Evolutionary conservation across 148 eudicot species (phyloP).

Genomic region (Camellia japonica): DNA sequence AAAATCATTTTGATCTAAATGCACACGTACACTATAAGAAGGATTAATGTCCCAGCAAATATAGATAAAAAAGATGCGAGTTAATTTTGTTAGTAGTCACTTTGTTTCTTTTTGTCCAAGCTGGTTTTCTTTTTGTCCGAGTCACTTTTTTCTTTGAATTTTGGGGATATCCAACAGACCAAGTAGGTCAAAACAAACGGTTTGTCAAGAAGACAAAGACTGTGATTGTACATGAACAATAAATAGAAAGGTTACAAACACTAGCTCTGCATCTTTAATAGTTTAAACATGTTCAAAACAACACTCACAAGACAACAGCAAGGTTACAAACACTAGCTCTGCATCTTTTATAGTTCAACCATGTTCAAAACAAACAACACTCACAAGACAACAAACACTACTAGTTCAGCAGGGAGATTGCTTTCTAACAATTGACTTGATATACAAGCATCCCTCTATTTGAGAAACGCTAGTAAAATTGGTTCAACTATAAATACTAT

Average conservation of each 20-base stretch:
- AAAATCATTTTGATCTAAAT: not conserved
- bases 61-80: not conserved
- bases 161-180: not conserved
- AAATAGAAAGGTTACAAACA: not conserved
- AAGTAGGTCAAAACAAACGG: not conserved
- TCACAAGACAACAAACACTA: not conserved
- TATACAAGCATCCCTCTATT: not conserved
- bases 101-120: conserved; percentile 2
- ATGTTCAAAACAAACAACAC: not conserved
- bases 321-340: not conserved
- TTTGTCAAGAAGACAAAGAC: conserved; percentile 2
- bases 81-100: not conserved
- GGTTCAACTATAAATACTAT: not conserved
- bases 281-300: not conserved
- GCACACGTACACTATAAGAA: not conserved
- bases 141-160: not conserved
- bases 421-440: not conserved
- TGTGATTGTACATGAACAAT: not conserved
- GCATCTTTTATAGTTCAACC: not conserved
- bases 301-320: not conserved
- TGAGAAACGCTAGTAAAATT: not conserved
- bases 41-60: not conserved
- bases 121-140: not conserved
- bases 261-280: not conserved
- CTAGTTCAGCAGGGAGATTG: not conserved